Base-by-base conservation (phyloP, 108 stramenopile genomes). In the Cyclotella sp. region DNA sequence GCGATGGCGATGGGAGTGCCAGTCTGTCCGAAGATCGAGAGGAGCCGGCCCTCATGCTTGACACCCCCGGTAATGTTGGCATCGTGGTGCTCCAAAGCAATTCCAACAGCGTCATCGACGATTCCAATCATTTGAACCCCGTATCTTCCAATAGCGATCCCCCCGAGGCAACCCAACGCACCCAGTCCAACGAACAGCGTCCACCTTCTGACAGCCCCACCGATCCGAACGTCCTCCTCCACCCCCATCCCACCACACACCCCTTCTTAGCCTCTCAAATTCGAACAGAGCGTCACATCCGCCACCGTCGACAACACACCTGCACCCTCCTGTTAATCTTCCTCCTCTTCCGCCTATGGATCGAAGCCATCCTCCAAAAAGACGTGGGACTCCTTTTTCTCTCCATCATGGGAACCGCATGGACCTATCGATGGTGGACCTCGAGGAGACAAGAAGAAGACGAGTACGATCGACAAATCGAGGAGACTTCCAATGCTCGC, bases 311-410 rank as follows among this genome's bases (percentile, higher is more conserved):
- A 44, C 84, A 91, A 47, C 64, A 63, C 44, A 89, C 79, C 26
- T 93, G 92, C 62, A 80, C 89, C 44, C 55, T 95, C 34, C 34
- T 95, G 5, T 54, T 88, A 5, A 70, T 85, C 29, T 93, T 93
- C 61, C 64, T 95, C 46, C 88, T 95, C 30, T 70, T 90, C 59
- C 90, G 92, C 13, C 72, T 95, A 46, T 95, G 94, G 94, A 77
- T 95, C 57, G 86, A 92, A 78, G 90, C 92, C 27, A 70, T 95
- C 12, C 42, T 84, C 29, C 63, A 81, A 34, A 84, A 85, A 46
- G 92, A 95, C 51, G 68, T 84, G 15, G 83, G 84, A 8, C 54
- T 93, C 15, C 34, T 93, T 16, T 74, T 95, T 66, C 51, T 95
- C 2, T 87, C 87, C 57, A 57, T 90, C 27, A 77, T 95, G 57